Evolutionary conservation across 1,139 yeast genomes (phyloP).

Genomic region (Hanseniaspora uvarum): DNA sequence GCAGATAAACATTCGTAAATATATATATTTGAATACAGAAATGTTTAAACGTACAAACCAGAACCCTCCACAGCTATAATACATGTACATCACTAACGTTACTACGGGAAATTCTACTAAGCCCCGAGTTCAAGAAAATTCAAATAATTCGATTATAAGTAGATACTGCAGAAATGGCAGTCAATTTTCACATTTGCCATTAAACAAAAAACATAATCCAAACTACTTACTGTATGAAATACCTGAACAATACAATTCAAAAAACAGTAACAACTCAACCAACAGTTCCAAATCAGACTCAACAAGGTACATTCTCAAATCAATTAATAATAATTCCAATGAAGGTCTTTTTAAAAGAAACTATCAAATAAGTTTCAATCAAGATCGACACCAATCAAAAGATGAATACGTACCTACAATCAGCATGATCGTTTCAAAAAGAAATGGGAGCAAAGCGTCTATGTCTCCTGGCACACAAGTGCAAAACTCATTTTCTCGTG

Average conservation of each 20-base stretch:
- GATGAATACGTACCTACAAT: background rate
- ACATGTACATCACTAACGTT: background rate
- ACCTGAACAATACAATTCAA: conserved; percentile 9
- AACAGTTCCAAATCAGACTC: background rate
- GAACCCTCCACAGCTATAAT: too few relatives aligned
- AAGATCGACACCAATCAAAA: background rate
- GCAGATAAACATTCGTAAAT: too few relatives aligned
- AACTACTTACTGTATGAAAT: conserved; percentile 10
- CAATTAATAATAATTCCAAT: background rate
- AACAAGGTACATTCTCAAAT: background rate
- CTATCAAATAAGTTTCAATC: conserved; percentile 14
- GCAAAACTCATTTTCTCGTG: background rate
- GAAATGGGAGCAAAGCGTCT: conserved; percentile 2
- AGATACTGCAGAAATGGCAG: background rate
- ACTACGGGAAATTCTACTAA: background rate
- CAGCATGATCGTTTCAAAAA: background rate
- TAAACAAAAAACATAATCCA: background rate
- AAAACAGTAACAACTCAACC: background rate
- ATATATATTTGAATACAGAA: too few relatives aligned
- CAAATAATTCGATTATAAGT: background rate
- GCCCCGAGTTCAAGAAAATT: background rate
- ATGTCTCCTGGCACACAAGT: background rate
- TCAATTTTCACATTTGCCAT: background rate
- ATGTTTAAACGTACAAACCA: too few relatives aligned
- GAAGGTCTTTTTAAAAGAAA: conserved; percentile 9